Evolutionary conservation across 495 filamentous ascomycete species (phyloP), one percentile per base, ranked within the genome.

Genomic region (Penicillium pancosmium): DNA sequence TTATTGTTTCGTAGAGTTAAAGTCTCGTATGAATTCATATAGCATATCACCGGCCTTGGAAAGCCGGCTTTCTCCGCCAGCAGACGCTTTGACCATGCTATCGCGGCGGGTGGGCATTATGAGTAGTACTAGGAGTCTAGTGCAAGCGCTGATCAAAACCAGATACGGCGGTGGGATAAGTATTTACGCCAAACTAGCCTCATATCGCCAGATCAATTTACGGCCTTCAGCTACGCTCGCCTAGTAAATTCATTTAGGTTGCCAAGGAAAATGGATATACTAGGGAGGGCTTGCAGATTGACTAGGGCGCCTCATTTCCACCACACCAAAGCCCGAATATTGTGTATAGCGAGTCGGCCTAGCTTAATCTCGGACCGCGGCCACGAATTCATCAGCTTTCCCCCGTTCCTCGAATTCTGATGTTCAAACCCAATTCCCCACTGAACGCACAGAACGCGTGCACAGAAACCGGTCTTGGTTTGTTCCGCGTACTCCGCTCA

Each of bases 401-500:
- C 27, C 27, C 27, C 27, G 27, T 31, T 31, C 27, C 36, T 38
- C 2, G 0, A 38, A 38, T 38, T 12, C 36, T 38, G 36, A 4
- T 15, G 46, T 4, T 48, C 21, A 27, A 31, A 48, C 46, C n/a
- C 46, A 48, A 27, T 23, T 48, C 18, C 46, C 46, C 46, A 48
- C 46, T 2, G 41, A 31, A 18, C 18, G 5, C 41, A 46, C 8
- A 7, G 27, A 31, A 31, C 27, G 8, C 27, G 8, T 7, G 9
- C 41, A 27, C 18, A 27, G 21, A 48, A 48, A 48, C 46, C 21
- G 46, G 46, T 25, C 21, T 7, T 25, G 21, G 9, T 21, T 5
- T 18, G 43, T 6, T 27, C 46, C 46, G 46, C 46, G 46, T 25
- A 48, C 46, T 48, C 46, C 46, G 46, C 21, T 12, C 46, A 25